A percentile compares a stretch with the other conserved stretches of the same genome.
Conservation (phyloP, 139 green algal species). For the Yamagishiella unicocca region DNA sequence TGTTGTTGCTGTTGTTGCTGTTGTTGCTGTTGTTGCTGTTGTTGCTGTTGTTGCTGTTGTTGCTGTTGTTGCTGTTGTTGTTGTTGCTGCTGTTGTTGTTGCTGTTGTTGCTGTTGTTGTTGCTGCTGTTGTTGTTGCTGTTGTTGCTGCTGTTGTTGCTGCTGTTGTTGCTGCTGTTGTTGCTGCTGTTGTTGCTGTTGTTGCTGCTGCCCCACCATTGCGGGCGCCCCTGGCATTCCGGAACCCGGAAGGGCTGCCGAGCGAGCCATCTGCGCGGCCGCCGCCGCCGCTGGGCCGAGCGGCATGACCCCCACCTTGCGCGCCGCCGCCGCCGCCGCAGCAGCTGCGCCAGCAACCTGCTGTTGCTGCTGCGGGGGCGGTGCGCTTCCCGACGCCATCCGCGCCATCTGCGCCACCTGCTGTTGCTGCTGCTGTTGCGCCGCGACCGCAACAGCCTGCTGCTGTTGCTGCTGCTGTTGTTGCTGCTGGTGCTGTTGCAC, state of each 20-base stretch:
- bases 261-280: background rate
- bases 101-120: too few species aligned
- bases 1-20: too few species aligned
- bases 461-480: background rate
- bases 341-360: slow-evolving; percentile 2
- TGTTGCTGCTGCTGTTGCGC: slow-evolving; percentile 18
- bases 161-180: slow-evolving; percentile 3
- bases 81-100: slow-evolving; percentile 3
- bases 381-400: background rate
- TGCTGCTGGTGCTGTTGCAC: slow-evolving; percentile 2
- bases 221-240: background rate
- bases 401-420: background rate
- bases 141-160: too few species aligned
- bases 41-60: background rate
- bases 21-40: too few species aligned
- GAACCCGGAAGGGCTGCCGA: background rate
- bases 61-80: slow-evolving; percentile 4
- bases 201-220: background rate
- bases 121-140: too few species aligned
- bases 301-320: background rate
- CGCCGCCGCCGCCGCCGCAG: background rate
- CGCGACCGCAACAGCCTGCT: background rate
- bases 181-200: slow-evolving; percentile 5
- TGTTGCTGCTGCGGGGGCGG: background rate
- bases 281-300: background rate